Percentiles rank a stretch among this genome's conserved stretches.
Evolutionary conservation across 257 asterid species (phyloP).

Genomic region (Solanum raphanifolium): DNA sequence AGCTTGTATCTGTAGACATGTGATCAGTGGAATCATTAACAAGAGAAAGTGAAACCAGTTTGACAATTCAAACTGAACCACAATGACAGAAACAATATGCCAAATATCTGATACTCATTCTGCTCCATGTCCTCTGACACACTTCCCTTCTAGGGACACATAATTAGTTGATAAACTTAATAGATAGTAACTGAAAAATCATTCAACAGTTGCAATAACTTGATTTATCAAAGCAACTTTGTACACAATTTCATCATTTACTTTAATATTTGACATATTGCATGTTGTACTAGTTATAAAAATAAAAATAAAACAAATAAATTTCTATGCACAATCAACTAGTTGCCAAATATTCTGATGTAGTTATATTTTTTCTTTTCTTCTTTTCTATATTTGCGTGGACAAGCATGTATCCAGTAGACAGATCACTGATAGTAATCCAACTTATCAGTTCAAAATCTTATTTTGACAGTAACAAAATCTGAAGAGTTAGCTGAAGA

Average conservation of each 20-base stretch:
- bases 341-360: neutral
- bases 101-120: neutral
- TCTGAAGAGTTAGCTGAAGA: neutral
- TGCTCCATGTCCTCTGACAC: neutral
- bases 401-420: neutral
- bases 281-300: neutral
- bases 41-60: neutral
- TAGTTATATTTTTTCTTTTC: neutral
- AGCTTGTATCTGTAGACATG: constrained; percentile 66
- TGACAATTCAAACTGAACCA: neutral
- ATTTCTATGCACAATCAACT: neutral
- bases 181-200: neutral
- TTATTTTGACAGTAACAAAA: neutral
- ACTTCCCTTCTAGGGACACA: neutral
- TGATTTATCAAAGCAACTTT: neutral
- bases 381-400: neutral
- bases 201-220: neutral
- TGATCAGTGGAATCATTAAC: neutral
- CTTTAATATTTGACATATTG: neutral
- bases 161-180: neutral
- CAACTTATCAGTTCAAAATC: neutral
- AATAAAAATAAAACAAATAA: neutral
- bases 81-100: neutral
- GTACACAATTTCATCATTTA: neutral
- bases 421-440: neutral